Base-by-base conservation (phyloP, 805 yeast species). In the Candida pini region DNA sequence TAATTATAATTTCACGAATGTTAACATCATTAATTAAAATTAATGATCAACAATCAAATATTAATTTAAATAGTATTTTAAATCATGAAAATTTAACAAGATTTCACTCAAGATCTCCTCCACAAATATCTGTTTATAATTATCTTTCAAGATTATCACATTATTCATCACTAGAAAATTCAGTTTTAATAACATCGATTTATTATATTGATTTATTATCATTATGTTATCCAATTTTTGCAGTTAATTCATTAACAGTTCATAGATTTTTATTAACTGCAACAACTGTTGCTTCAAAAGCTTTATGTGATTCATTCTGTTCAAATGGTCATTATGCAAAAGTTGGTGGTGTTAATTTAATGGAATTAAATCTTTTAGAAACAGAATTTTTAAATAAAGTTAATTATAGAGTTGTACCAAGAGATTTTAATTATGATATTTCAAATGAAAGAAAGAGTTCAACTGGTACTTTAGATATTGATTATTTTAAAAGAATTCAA, bases 31-130 rank as follows among this genome's bases (percentile, higher is more conserved):
- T 90, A 17, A 85, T 89, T 10, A 58, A 65, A 17, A 68, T 85
- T 22, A 90, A 90, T 55, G 97, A 90, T 60, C 33, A 40, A 25
- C 45, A 49, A 27, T 39, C 56, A 4, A 39, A 44, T 10, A 63
- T 64, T 14, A 51, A 49, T 33, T 51, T 54, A 13, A 44, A 51
- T 22, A 43, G 54, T 18, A n/a, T n/a, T n/a, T 51, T 68, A 4
- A 53, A 58, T 13, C 56, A 66, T 9, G 50, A 58, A 13, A 59
- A 64, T 28, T 68, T 92, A 34, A 90, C 98, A 1, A 66, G 97
- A 44, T 90, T 90, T 57, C 98, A 90, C 57, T 88, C 97, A 4
- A 70, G 97, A 42, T 79, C 90, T 0, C 95, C 97, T 4, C 97
- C 98, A 0, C 73, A 73, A 13, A 90, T 90, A 28, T 81, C 95